Evolutionary conservation across 768 basidiomycete species (phyloP).

Genomic region (Tricholoma hemisulphureum): DNA sequence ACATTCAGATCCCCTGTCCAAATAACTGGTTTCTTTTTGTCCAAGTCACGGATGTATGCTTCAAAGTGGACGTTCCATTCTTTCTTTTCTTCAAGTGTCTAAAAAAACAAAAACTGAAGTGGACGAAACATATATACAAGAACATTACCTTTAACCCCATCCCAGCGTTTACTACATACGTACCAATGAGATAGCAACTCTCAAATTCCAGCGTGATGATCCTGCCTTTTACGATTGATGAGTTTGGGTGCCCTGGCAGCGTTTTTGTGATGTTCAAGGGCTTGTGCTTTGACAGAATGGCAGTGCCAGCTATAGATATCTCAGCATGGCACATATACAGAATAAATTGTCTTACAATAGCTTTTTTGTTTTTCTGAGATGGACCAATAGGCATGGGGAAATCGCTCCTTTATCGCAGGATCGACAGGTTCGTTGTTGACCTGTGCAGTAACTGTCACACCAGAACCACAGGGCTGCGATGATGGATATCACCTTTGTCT

Average conservation of each 20-base stretch:
- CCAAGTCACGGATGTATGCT: constrained; percentile 65
- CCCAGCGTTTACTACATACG: constrained; percentile 87
- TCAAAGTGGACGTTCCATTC: constrained; percentile 80
- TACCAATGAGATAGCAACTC: constrained; percentile 66
- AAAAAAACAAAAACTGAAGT: neutral
- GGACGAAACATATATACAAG: neutral
- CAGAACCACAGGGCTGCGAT: neutral
- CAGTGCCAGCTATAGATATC: constrained; percentile 67
- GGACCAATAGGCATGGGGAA: constrained; percentile 74
- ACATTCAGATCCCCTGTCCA: constrained; percentile 90
- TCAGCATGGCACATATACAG: neutral
- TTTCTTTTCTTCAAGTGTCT: constrained; percentile 78
- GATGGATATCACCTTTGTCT: constrained; percentile 68
- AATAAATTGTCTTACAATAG: constrained; percentile 51
- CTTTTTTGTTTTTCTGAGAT: constrained; percentile 77
- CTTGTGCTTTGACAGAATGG: constrained; percentile 74
- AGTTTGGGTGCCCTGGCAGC: constrained; percentile 75
- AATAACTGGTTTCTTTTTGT: constrained; percentile 79
- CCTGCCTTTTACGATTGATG: constrained; percentile 65
- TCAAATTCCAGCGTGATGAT: constrained; percentile 82
- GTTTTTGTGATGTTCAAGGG: constrained; percentile 63
- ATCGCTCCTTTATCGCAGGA: constrained; percentile 52
- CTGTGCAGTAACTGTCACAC: constrained; percentile 33
- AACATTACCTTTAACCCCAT: constrained; percentile 60
- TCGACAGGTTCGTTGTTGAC: constrained; percentile 70